Base-by-base conservation (phyloP, 768 basidiomycete genomes). In the Pulveroboletus ravenelii region DNA sequence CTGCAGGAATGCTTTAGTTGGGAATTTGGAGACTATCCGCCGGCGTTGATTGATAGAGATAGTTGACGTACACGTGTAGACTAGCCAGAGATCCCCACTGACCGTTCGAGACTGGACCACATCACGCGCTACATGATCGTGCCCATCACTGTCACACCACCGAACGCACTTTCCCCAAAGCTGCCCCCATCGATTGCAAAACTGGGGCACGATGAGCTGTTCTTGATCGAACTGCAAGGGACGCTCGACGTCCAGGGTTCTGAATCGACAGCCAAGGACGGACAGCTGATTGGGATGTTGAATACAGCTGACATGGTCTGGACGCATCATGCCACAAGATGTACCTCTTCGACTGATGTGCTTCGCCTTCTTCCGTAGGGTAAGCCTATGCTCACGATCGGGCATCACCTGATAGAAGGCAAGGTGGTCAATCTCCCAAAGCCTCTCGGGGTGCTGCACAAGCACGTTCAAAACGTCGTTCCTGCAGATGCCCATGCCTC, bases 371-470 rank as follows among this genome's bases (percentile, higher is more conserved):
- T 20, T 18, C 23, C n/a, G 30, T 25, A 59, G 89, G 84, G 80
- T 54, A 89, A 85, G 57, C 83, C 89, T 4, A 91, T 83, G 3
- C 75, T 97, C 6, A 67, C 76, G 47, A 87, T 97, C 52, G 93
- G 93, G 12, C 85, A 94, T 68, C 92, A 96, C 61, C 74, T 93
- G 29, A 81, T 97, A 5, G 94, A 97, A 62, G 93, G 93, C 47
- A 89, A 87, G 63, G 74, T 95, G 52, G 76, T 81, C 31, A 74
- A 69, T 40, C 75, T 97, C 7, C 70, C 85, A 2, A 94, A 90
- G 63, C 92, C 93, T 0, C 75, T 90, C 27, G 94, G 88, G 3
- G 79, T 96, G 37, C 75, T 96, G 29, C 72, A 78, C 53, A 67
- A 69, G 51, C 58, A 53, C 20, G 49, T 42, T 23, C 51, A 53